phyloP scores from a whole-genome alignment of 768 basidiomycete species.

The Hysterangium stoloniferum region DNA sequence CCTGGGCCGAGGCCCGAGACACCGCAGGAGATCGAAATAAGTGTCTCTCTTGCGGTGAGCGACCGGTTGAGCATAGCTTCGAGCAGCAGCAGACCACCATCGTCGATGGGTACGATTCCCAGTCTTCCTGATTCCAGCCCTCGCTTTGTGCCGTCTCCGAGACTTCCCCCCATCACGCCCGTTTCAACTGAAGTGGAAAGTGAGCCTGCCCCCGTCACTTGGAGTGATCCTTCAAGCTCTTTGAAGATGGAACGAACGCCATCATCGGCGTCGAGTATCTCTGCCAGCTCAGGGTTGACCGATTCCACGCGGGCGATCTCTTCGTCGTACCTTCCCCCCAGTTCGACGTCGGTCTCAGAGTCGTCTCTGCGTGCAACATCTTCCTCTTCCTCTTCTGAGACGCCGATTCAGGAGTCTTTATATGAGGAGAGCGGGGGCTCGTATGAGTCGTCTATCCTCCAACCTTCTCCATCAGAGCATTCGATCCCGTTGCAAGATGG shows the following conservation, averaged over 20 bases:
- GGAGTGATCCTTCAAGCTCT: constrained; percentile 13
- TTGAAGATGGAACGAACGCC: constrained; percentile 27
- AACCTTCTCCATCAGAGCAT: constrained; percentile 54
- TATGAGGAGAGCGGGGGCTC: constrained; percentile 67
- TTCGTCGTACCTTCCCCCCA: constrained; percentile 24
- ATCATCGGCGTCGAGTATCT: constrained; percentile 18
- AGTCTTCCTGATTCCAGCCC: constrained; percentile 7
- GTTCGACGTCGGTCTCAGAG: constrained; percentile 20
- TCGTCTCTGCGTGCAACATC: constrained; percentile 33
- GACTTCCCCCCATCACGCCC: constrained; percentile 1
- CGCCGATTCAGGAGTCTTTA: constrained; percentile 26
- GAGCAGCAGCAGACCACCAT: constrained; percentile 5
- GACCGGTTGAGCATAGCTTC: neutral
- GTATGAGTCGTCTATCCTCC: constrained; percentile 71
- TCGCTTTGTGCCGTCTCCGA: neutral
- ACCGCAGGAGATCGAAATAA: neutral
- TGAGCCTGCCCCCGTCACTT: neutral
- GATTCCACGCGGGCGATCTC: constrained; percentile 23
- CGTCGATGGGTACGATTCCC: constrained; percentile 8
- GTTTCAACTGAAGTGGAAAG: constrained; percentile 1
- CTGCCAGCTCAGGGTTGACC: neutral
- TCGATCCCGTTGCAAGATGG: constrained; percentile 48
- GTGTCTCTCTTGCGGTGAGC: no score
- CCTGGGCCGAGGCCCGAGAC: no score
- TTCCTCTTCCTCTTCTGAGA: constrained; percentile 25